These are phyloP conservation scores for Ophiostoma tasmaniense DNA, from an alignment of 2,329 filamentous ascomycete species.

Conservation along the genomic window DNA sequence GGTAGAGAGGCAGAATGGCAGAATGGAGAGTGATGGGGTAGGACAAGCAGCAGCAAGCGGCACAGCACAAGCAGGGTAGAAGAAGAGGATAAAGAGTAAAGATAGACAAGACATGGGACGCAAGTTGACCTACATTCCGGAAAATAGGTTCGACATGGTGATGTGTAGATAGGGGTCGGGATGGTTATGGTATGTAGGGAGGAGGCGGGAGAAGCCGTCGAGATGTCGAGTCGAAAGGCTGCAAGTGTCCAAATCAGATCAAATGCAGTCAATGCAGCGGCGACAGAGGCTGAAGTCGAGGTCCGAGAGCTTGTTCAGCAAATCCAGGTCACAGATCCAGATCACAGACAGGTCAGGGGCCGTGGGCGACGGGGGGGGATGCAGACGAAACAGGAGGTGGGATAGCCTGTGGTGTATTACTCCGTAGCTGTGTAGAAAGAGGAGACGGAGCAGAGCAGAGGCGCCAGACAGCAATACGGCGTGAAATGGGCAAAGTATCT, in stretches of 20 bases:
- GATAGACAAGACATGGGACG: neutral
- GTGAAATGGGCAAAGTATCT: neutral
- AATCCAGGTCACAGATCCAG: no score
- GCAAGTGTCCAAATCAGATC: neutral
- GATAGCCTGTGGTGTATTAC: neutral
- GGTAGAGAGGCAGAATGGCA: neutral
- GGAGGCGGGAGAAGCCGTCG: neutral
- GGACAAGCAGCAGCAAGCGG: neutral
- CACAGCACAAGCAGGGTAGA: neutral
- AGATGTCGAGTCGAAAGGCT: neutral
- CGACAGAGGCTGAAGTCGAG: neutral
- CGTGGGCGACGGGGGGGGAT: neutral
- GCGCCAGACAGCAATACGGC: neutral
- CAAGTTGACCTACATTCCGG: conserved; percentile 22
- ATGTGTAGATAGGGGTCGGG: neutral
- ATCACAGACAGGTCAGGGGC: neutral
- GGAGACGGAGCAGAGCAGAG: no score
- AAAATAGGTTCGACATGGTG: conserved; percentile 28
- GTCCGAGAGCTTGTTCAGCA: neutral
- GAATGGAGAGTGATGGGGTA: neutral
- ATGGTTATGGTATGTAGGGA: neutral
- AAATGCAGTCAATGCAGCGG: neutral
- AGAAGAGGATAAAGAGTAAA: neutral
- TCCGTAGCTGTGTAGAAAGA: neutral
- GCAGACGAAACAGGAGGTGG: conserved; percentile 14